Base-by-base conservation (phyloP, 148 eudicot species). In the Rhododendron henanense region DNA sequence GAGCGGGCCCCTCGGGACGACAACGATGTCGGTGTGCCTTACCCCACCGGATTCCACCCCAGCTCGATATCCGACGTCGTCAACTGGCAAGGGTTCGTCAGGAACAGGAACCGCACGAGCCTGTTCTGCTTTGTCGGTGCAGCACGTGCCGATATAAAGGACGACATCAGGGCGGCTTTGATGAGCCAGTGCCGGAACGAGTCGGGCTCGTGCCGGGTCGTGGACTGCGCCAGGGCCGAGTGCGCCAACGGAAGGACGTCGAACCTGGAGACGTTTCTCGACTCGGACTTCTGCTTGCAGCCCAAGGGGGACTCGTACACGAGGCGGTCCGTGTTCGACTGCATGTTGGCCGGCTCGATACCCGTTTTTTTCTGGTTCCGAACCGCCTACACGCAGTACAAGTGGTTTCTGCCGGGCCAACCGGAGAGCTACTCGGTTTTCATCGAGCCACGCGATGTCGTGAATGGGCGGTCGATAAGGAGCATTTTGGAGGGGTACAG, bases 31-130 rank as follows among this genome's bases (percentile, higher is more conserved):
- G 90, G 91, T 73, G 86, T 92, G 2, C 98, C 98, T 44, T 96
- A 96, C 88, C 98, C 98, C 51, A 93, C 96, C 15, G 95, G 95
- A 79, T 96, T 96, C 89, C 98, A 94, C 92, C 98, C 98, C 7
- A n/a, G 75, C 6, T 78, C 91, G 3, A 78, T 28, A 31, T 7
- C 84, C 47, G 88, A 94, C 50, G 86, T 94, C 61, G 31, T 2
- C 9, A 81, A 59, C 4, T 96, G 99, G 99, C 99, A 96, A 84
- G 65, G 61, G 9, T 94, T 91, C 53, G 90, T 94, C 0, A 78
- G 75, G 37, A 28, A 13, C 75, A 11, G 39, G 37, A 69, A 69
- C 2, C 75, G 75, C 75, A 69, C 75, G 39, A 69, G 75, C 37
- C 75, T 69, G 37, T 69, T 88, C 87, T 75, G 84, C 25, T 93